These are phyloP conservation scores for Pseudoperonospora humuli DNA, from an alignment of 352 stramenopile species.

Conservation along the genomic window DNA sequence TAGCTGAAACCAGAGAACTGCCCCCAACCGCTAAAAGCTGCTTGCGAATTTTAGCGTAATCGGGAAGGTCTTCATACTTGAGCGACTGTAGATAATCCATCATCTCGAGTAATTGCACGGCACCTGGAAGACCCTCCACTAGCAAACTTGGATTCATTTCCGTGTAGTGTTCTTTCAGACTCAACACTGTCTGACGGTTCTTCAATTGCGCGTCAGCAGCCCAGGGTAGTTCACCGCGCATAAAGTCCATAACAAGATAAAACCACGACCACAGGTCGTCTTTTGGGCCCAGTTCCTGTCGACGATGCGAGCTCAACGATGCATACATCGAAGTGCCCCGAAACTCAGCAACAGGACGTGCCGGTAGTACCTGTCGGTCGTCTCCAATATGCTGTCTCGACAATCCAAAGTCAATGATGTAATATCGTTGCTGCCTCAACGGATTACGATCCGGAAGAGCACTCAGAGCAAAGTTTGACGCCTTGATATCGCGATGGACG, in stretches of 20 bases:
- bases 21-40: slow-evolving; percentile 22
- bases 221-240: slow-evolving; percentile 81
- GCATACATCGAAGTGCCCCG: slow-evolving; percentile 86
- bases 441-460: slow-evolving; percentile 31
- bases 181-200: slow-evolving; percentile 72
- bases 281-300: slow-evolving; percentile 72
- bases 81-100: slow-evolving; percentile 71
- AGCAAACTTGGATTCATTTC: slow-evolving; percentile 59
- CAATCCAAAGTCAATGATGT: slow-evolving; percentile 81
- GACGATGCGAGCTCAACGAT: slow-evolving; percentile 72
- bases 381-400: slow-evolving; percentile 71
- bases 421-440: slow-evolving; percentile 47
- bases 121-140: slow-evolving; percentile 64
- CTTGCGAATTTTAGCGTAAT: slow-evolving; percentile 45
- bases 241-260: slow-evolving; percentile 85
- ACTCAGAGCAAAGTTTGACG: slow-evolving; percentile 81
- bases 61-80: slow-evolving; percentile 63
- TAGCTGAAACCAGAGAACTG: slow-evolving; percentile 20
- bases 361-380: slow-evolving; percentile 49
- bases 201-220: slow-evolving; percentile 76
- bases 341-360: slow-evolving; percentile 67
- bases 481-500: slow-evolving; percentile 86
- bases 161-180: slow-evolving; percentile 79
- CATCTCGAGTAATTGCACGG: slow-evolving; percentile 59
- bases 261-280: slow-evolving; percentile 88